Conservation (phyloP, 352 stramenopile genomes). For the Thalassiosira hispida region DNA sequence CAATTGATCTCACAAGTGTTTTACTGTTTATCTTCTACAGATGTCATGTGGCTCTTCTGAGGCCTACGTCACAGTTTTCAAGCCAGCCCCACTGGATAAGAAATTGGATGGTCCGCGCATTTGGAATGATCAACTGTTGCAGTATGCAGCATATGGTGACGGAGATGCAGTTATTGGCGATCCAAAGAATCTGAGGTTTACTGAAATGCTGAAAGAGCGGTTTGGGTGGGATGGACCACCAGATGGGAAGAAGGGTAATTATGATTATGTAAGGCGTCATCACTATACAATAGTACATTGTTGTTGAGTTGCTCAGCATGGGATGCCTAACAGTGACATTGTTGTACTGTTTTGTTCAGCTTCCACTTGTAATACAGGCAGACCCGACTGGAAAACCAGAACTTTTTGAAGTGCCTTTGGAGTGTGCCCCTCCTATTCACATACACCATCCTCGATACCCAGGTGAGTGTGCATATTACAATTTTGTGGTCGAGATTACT, state of each 20-base stretch:
- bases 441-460: constrained; percentile 47
- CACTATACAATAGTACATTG: too few species aligned
- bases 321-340: too few species aligned
- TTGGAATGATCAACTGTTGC: constrained; percentile 55
- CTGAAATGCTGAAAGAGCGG: constrained; percentile 50
- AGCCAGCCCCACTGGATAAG: constrained; percentile 15
- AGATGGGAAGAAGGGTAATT: constrained; percentile 29
- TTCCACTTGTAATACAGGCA: constrained; percentile 44
- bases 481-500: neutral
- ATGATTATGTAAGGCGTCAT: constrained; percentile 34
- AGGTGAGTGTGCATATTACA: constrained; percentile 23
- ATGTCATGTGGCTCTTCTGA: constrained; percentile 46
- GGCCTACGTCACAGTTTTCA: constrained; percentile 51
- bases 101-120: constrained; percentile 34
- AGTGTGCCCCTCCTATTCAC: constrained; percentile 35
- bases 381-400: constrained; percentile 20
- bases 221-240: constrained; percentile 47
- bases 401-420: constrained; percentile 43
- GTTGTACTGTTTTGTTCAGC: too few species aligned
- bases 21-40: constrained; percentile 1
- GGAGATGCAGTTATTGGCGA: constrained; percentile 23
- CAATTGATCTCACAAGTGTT: neutral
- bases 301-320: too few species aligned
- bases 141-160: constrained; percentile 39
- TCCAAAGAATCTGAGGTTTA: constrained; percentile 55